Percentiles rank a stretch among this genome's conserved stretches.
These are phyloP conservation scores for Pseudisothecium myosuroides DNA, from an alignment of 225 moss, liverwort and hornwort species.

Conservation along the genomic window DNA sequence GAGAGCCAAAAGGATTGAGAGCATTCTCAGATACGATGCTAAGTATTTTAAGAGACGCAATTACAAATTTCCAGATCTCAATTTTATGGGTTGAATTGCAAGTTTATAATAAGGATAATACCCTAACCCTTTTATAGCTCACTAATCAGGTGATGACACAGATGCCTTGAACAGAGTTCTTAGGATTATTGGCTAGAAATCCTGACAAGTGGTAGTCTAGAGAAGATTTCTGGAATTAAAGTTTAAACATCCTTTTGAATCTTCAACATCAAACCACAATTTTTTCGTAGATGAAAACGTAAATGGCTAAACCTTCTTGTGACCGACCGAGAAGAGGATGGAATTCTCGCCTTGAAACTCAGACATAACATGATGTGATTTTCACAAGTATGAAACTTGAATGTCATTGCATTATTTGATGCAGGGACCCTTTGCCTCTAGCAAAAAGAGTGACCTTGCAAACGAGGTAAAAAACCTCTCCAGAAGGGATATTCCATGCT, in stretches of 20 bases:
- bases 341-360: not conserved
- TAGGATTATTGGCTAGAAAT: not conserved
- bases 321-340: not conserved
- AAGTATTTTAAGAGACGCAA: fast-evolving
- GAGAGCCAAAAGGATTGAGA: not conserved
- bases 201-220: too few relatives aligned
- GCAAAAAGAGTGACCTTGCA: too few relatives aligned
- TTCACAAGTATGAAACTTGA: not conserved
- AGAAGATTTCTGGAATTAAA: not conserved
- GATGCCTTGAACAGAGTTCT: not conserved
- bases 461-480: too few relatives aligned
- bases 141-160: not conserved
- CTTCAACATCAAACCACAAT: too few relatives aligned
- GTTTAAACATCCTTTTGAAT: too few relatives aligned
- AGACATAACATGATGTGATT: not conserved
- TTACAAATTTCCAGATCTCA: not conserved
- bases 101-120: not conserved
- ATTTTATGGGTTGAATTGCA: fast-evolving
- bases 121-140: not conserved
- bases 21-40: not conserved
- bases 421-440: not conserved
- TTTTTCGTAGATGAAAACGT: too few relatives aligned
- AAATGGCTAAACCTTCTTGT: not conserved
- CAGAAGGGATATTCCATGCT: too few relatives aligned
- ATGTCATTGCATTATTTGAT: too few relatives aligned